phyloP scores from a whole-genome alignment of 1,139 yeast genomes.

The Dujonia santamariae region DNA sequence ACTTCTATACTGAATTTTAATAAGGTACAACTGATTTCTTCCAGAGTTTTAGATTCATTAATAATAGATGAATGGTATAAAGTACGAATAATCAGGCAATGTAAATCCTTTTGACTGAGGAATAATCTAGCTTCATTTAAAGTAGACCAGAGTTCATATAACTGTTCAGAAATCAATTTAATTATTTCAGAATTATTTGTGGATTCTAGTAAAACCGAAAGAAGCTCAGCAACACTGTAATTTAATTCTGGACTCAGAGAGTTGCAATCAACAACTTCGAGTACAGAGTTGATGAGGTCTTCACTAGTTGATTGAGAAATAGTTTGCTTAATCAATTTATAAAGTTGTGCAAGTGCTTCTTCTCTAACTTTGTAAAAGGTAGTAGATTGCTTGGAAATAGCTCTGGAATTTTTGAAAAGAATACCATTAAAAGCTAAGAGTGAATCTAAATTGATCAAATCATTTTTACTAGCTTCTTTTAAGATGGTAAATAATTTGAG shows the following conservation, averaged over 20 bases:
- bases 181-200: neutral
- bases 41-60: constrained; percentile 18
- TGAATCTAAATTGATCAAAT: neutral
- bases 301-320: constrained; percentile 8
- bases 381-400: constrained; percentile 21
- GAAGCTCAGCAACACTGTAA: constrained; percentile 2
- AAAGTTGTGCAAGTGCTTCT: constrained; percentile 33
- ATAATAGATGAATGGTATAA: constrained; percentile 28
- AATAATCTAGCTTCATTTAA: constrained; percentile 61
- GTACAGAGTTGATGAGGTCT: constrained; percentile 10
- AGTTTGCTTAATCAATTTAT: constrained; percentile 13
- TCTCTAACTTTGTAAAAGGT: constrained; percentile 46
- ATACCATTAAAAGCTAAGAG: constrained; percentile 16
- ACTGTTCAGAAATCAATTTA: too few species aligned
- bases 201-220: neutral
- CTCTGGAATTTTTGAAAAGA: constrained; percentile 22
- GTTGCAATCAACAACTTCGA: constrained; percentile 14
- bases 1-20: constrained; percentile 40
- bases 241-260: constrained; percentile 8
- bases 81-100: constrained; percentile 49
- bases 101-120: constrained; percentile 64
- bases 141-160: constrained; percentile 53
- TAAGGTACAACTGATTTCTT: constrained; percentile 23
- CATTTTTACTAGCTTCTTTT: constrained; percentile 2
- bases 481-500: constrained; percentile 32